Evolutionary conservation across 129 eudicot genomes (phyloP).

Genomic region (Flaveria sonorensis): DNA sequence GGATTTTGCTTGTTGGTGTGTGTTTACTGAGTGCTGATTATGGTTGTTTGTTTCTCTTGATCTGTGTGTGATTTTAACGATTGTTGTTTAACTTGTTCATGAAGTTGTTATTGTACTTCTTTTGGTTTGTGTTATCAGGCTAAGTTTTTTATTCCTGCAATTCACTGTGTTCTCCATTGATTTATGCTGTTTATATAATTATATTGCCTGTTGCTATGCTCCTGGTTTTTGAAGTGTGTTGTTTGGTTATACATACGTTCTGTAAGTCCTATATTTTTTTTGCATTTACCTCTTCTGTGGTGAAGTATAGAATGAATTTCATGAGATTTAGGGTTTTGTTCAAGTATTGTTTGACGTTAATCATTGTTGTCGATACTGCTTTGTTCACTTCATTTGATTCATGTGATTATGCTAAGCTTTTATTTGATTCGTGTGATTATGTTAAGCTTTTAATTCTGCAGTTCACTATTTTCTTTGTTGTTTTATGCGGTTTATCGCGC

Average conservation of each 20-base stretch:
- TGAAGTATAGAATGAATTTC: neutral
- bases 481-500: conserved; percentile 5
- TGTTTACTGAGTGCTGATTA: too few relatives aligned
- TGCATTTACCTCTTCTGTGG: neutral
- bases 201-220: neutral
- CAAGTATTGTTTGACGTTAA: neutral
- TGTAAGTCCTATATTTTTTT: neutral
- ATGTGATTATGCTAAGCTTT: neutral
- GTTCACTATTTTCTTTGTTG: neutral
- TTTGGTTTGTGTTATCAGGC: neutral
- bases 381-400: neutral
- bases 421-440: neutral
- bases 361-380: neutral
- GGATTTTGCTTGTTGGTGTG: too few relatives aligned
- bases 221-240: too few relatives aligned
- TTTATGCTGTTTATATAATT: neutral
- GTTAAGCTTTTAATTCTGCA: neutral
- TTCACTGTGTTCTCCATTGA: too few relatives aligned
- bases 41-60: too few relatives aligned
- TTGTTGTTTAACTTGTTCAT: too few relatives aligned
- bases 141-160: neutral
- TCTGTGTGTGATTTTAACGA: too few relatives aligned
- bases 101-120: too few relatives aligned
- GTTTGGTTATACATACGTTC: too few relatives aligned
- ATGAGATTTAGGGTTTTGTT: neutral